A percentile compares a stretch with the other conserved stretches of the same genome.
Evolutionary conservation across 75 land plant species (phyloP).

Genomic region (Isoetes taiwanensis): DNA sequence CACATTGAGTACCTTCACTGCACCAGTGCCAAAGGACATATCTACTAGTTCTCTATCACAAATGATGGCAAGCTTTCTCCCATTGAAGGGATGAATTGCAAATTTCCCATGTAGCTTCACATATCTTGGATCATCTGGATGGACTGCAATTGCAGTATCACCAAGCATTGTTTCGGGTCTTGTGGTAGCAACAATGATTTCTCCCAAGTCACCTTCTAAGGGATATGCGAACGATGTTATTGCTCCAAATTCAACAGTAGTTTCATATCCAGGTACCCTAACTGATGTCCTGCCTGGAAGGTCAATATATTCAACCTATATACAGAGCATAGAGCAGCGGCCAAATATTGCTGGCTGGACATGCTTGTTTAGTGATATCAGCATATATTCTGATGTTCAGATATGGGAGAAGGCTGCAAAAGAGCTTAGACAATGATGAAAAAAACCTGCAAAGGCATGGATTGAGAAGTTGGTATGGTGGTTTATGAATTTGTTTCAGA

Average conservation of each 20-base stretch:
- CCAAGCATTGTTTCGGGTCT: constrained; percentile 97
- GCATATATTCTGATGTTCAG: no score
- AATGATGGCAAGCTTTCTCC: constrained; percentile 74
- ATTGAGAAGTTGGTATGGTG: no score
- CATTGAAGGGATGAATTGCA: constrained; percentile 84
- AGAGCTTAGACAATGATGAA: no score
- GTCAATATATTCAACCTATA: constrained; percentile 70
- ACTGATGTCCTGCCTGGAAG: constrained; percentile 55
- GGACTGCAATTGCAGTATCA: constrained; percentile 90
- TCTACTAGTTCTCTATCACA: constrained; percentile 81
- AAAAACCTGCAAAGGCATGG: no score
- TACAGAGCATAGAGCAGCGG: no score
- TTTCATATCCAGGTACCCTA: constrained; percentile 77
- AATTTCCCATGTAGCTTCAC: constrained; percentile 73
- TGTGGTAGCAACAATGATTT: constrained; percentile 92
- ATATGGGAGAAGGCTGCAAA: no score
- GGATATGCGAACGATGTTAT: constrained; percentile 95
- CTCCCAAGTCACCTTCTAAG: constrained; percentile 53
- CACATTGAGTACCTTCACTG: constrained; percentile 62
- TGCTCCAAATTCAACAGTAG: constrained; percentile 82
- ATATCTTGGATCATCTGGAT: constrained; percentile 77
- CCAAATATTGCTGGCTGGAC: no score
- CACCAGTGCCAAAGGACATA: constrained; percentile 90
- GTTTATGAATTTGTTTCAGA: no score
- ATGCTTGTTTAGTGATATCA: no score